Percentiles rank a stretch among this genome's conserved stretches.
Conservation (phyloP, 352 stramenopile species). For the Pythium pyrilobum region DNA sequence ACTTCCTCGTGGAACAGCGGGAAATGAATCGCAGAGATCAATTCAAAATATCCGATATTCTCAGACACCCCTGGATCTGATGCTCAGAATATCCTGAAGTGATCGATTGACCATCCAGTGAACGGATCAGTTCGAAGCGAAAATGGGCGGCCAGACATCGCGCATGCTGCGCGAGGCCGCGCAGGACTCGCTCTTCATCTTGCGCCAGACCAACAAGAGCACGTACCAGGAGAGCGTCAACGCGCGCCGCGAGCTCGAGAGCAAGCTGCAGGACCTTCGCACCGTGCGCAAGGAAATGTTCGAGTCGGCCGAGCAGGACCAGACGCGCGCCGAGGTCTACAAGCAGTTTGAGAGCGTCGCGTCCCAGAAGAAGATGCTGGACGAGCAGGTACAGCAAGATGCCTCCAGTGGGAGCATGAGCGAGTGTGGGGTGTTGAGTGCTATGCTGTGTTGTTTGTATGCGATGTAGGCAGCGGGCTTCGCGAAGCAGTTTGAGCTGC, state of each 20-base stretch:
- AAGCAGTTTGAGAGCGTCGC: conserved; percentile 44
- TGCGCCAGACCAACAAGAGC: conserved; percentile 64
- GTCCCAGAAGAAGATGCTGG: conserved; percentile 61
- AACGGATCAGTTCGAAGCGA: background rate
- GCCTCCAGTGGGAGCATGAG: background rate
- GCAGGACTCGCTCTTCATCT: conserved; percentile 75
- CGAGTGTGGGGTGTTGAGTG: background rate
- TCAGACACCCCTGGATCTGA: conserved; percentile 6
- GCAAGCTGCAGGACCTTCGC: conserved; percentile 56
- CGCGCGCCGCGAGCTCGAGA: conserved; percentile 47
- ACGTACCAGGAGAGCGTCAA: conserved; percentile 61
- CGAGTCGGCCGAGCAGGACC: conserved; percentile 46
- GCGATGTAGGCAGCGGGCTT: conserved; percentile 47
- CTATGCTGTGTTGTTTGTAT: background rate
- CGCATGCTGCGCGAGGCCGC: conserved; percentile 76
- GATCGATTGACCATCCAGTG: background rate
- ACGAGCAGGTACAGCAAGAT: conserved; percentile 36
- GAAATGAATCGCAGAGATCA: conserved; percentile 19
- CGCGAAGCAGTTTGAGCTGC: conserved; percentile 71
- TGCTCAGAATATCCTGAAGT: background rate
- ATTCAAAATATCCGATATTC: conserved; percentile 20
- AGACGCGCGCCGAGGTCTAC: conserved; percentile 51
- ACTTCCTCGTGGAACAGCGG: background rate
- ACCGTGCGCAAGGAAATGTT: conserved; percentile 54
- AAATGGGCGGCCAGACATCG: conserved; percentile 75